Percentiles rank a stretch among this genome's conserved stretches.
Evolutionary conservation across 495 filamentous ascomycete genomes (phyloP).

Genomic region (Cercophora scortea): DNA sequence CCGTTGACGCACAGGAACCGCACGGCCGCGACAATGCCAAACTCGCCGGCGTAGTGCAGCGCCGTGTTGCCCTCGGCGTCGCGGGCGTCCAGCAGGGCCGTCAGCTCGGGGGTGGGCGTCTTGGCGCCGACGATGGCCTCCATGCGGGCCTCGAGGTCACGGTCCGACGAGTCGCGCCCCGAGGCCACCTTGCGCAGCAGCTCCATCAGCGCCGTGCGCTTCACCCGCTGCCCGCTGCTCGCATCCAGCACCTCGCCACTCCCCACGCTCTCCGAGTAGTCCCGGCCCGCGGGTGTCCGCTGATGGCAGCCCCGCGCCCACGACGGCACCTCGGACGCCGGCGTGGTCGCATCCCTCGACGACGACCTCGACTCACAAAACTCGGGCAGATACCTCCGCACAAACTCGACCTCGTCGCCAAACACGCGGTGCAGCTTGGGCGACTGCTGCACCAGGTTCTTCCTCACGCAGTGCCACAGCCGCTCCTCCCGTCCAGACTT

Average conservation of each 20-base stretch:
- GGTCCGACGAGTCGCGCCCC: constrained; percentile 14
- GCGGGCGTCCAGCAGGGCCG: constrained; percentile 15
- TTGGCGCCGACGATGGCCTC: constrained; percentile 13
- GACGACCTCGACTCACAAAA: constrained; percentile 21
- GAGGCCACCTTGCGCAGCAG: constrained; percentile 18
- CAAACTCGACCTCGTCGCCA: constrained; percentile 25
- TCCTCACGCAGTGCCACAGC: constrained; percentile 22
- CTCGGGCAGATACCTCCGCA: constrained; percentile 26
- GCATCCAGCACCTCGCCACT: not conserved
- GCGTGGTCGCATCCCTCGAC: constrained; percentile 16
- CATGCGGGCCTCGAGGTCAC: constrained; percentile 14
- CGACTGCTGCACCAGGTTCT: constrained; percentile 17
- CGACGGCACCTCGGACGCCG: constrained; percentile 15
- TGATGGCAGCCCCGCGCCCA: constrained; percentile 5
- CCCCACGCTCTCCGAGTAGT: constrained; percentile 2
- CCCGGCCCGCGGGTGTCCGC: constrained; percentile 4
- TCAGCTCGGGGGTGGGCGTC: constrained; percentile 9
- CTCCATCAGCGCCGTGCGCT: constrained; percentile 22
- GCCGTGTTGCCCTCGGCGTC: constrained; percentile 28
- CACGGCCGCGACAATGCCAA: constrained; percentile 23
- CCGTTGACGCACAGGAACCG: constrained; percentile 17
- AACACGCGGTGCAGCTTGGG: constrained; percentile 26
- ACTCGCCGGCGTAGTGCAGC: constrained; percentile 26
- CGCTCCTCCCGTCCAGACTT: constrained; percentile 18
- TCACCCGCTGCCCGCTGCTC: constrained; percentile 14